Conservation (phyloP, 208 protist genomes). For the Trypanosoma rangeli region DNA sequence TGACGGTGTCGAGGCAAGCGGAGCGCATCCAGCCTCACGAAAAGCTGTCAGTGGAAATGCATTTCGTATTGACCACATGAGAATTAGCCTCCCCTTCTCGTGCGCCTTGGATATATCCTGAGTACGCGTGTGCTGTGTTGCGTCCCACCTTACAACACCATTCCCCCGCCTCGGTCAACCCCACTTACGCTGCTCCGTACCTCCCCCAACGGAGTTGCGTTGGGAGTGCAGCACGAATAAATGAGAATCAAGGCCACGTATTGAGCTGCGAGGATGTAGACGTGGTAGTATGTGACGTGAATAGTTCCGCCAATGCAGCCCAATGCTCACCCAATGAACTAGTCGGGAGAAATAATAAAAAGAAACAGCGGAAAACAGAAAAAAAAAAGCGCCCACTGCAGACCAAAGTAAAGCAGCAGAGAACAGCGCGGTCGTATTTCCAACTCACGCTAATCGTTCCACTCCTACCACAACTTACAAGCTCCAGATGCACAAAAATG, state of each 20-base stretch:
- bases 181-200: background rate
- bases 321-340: background rate
- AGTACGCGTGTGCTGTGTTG: background rate
- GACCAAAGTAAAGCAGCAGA: background rate
- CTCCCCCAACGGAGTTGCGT: background rate
- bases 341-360: background rate
- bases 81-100: background rate
- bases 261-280: background rate
- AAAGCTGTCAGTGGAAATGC: conserved; percentile 23
- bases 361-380: conserved; percentile 16
- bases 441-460: background rate
- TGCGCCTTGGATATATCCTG: background rate
- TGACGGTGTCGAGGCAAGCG: conserved; percentile 22
- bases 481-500: background rate
- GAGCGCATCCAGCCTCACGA: background rate
- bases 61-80: conserved; percentile 41
- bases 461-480: background rate
- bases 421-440: background rate
- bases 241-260: background rate
- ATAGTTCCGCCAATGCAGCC: background rate
- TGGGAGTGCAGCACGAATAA: background rate
- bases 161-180: background rate
- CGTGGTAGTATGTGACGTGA: background rate
- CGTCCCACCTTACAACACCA: background rate
- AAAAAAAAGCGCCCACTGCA: background rate